Evolutionary conservation across 2,329 filamentous ascomycete genomes (phyloP), one percentile per base, ranked within the genome.

Genomic region (Aspergillus ochraceoroseus): DNA sequence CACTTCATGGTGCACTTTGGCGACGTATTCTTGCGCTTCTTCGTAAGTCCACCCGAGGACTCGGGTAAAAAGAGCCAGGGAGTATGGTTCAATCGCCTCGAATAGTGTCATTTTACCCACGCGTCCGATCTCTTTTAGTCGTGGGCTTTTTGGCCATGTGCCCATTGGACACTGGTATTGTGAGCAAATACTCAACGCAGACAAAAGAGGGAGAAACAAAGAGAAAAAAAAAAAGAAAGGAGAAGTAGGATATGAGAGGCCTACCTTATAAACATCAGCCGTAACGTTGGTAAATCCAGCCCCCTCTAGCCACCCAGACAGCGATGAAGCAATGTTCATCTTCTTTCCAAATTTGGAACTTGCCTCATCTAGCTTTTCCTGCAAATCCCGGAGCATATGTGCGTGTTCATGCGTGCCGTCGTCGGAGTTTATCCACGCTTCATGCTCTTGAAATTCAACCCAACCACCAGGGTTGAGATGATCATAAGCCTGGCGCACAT

Each of bases 1-100:
- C 17, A 61, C 31, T 34, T 63, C 59, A 3, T 44, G 42, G 12
- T 55, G 56, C 18, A 58, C 57, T 36, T 54, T 54, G 4, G 58
- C 46, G 48, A 61, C 53, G 26, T 53, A 57, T 12, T 52, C 51
- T 22, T 55, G 54, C 5, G 60, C 56, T 9, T 64, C 55, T 22
- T 63, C 61, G 8, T 48, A 56, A 0, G 53, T 40, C 45, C 55
- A 59, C 1, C 63, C 63, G 7, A 66, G 47, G 1, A 66, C 53
- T 4, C 63, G 53, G 4, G 64, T 67, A 37, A 64, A 65, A 7
- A 66, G 53, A 3, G 63, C 64, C 9, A 67, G 49, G 3, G 59
- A 58, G 43, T 65, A 66, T n/a, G 63, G 61, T 44, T 64, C 62
- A 17, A 66, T 48, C 2, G 57, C 53, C 29, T 65, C 61, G 11